A percentile compares a stretch with the other conserved stretches of the same genome.
Conservation (phyloP, 208 protist genomes). For the Crithidia thermophila region DNA sequence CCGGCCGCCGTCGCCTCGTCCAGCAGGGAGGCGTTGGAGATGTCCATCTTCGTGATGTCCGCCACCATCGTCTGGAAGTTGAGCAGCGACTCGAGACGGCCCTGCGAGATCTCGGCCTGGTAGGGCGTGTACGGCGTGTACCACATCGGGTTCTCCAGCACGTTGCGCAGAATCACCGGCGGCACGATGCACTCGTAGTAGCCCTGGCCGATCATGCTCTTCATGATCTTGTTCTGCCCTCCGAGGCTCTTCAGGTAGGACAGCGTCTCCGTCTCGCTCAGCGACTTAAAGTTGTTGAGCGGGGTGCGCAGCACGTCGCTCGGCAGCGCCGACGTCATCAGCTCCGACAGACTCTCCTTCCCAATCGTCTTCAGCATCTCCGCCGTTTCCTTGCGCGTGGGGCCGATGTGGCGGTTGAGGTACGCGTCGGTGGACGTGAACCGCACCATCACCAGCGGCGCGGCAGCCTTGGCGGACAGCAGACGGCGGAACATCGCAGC, state of each 20-base stretch:
- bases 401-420: slow-evolving; percentile 92
- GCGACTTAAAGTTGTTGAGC: slow-evolving; percentile 44
- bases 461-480: slow-evolving; percentile 1
- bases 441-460: slow-evolving; percentile 27
- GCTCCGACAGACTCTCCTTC: slow-evolving; percentile 69
- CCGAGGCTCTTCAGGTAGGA: slow-evolving; percentile 53
- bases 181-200: slow-evolving; percentile 94
- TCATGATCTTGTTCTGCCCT: slow-evolving; percentile 88
- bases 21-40: slow-evolving; percentile 97
- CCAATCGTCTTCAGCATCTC: slow-evolving; percentile 91
- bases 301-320: slow-evolving; percentile 61
- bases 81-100: slow-evolving; percentile 97
- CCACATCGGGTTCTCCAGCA: slow-evolving; percentile 98
- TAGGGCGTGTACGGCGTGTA: slow-evolving; percentile 99
- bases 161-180: slow-evolving; percentile 95
- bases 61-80: slow-evolving; percentile 98
- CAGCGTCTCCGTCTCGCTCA: slow-evolving; percentile 80
- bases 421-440: slow-evolving; percentile 84
- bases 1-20: slow-evolving; percentile 90
- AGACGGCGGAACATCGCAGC: slow-evolving; percentile 58
- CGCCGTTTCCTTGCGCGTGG: slow-evolving; percentile 73
- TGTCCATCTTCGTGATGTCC: slow-evolving; percentile 95
- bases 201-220: slow-evolving; percentile 94
- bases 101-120: slow-evolving; percentile 96
- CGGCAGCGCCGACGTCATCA: slow-evolving; percentile 82